These are phyloP conservation scores for Detonula confervacea DNA, from an alignment of 352 stramenopile species.

Conservation along the genomic window DNA sequence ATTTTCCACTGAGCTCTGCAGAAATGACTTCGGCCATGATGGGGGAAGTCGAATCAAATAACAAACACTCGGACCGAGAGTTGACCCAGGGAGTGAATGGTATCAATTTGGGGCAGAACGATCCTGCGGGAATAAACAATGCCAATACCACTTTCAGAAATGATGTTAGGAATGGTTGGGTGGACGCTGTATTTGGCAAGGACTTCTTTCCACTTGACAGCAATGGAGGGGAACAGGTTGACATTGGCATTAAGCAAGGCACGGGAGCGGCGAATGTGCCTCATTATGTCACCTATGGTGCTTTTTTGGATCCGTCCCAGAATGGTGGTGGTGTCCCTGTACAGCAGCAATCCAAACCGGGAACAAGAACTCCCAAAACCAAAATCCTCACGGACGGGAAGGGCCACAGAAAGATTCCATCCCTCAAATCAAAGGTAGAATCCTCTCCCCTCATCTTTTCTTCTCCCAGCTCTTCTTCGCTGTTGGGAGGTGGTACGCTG, in stretches of 20 bases:
- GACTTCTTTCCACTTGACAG: conserved; percentile 51
- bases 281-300: conserved; percentile 58
- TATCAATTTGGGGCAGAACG: not conserved
- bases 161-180: conserved; percentile 70
- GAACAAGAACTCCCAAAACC: too few relatives aligned
- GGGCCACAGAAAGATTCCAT: not conserved
- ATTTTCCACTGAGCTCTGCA: not conserved
- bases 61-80: not conserved
- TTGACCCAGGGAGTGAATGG: too few relatives aligned
- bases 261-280: conserved; percentile 49
- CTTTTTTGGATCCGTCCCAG: conserved; percentile 15
- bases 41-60: not conserved
- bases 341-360: too few relatives aligned
- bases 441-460: conserved; percentile 18
- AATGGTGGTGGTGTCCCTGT: not conserved
- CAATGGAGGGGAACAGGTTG: not conserved
- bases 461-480: not conserved
- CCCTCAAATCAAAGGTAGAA: conserved; percentile 13
- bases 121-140: not conserved
- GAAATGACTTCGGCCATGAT: not conserved
- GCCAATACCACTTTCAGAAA: conserved; percentile 28
- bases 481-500: conserved; percentile 3
- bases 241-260: conserved; percentile 39
- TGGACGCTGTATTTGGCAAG: conserved; percentile 76
- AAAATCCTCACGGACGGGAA: not conserved